Conservation (phyloP, 768 basidiomycete species). For the Amanita polypyramis region DNA sequence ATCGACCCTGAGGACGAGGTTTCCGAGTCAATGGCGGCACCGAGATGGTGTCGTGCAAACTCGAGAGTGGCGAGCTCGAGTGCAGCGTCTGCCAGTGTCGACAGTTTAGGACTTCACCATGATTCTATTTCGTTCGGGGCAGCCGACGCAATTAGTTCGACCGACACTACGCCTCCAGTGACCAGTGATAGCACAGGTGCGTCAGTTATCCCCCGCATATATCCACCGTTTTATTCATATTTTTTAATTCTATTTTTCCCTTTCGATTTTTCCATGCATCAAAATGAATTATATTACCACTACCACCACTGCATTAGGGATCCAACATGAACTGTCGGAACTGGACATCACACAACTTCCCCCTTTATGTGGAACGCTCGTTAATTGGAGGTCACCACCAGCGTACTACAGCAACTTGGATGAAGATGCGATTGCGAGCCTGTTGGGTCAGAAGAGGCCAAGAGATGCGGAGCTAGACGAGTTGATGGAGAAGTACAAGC, state of each 20-base stretch:
- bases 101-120: constrained; percentile 3
- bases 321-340: background rate
- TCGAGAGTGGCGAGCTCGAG: background rate
- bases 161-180: background rate
- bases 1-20: background rate
- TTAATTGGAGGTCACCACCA: constrained; percentile 3
- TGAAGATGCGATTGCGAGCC: background rate
- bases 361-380: background rate
- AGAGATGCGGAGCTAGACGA: constrained; percentile 3
- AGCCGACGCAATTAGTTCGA: background rate
- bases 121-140: background rate
- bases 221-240: too few relatives aligned
- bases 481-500: background rate
- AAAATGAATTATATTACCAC: too few relatives aligned
- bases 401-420: background rate
- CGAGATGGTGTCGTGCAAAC: background rate
- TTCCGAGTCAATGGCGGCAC: background rate
- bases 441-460: constrained; percentile 2
- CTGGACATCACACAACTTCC: constrained; percentile 3
- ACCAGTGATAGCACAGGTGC: background rate
- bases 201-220: background rate
- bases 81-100: background rate
- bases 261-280: too few relatives aligned
- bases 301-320: background rate
- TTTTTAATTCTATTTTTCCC: background rate